Percentiles rank a stretch among this genome's conserved stretches.
Evolutionary conservation across 768 basidiomycete genomes (phyloP).

Genomic region (Sporobolomyces phaffii): DNA sequence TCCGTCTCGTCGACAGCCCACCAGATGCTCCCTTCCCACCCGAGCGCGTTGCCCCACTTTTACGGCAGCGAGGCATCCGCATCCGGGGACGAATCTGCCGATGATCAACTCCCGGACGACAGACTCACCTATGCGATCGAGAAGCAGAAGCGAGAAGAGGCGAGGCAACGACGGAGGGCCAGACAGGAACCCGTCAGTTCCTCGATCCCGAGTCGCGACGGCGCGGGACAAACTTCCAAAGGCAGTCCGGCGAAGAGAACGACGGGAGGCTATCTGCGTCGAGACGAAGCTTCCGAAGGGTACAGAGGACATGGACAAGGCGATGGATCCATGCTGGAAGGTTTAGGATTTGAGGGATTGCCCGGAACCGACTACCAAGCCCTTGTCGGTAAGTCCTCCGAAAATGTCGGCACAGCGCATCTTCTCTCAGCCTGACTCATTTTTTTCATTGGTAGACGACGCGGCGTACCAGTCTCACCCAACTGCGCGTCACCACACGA

Average conservation of each 20-base stretch:
- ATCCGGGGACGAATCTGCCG: slow-evolving; percentile 12
- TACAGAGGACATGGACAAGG: not conserved
- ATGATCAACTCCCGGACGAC: not conserved
- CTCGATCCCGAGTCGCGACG: not conserved
- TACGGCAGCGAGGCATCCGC: slow-evolving; percentile 21
- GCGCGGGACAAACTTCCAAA: not conserved
- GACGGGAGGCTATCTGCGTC: not conserved
- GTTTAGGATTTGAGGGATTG: slow-evolving; percentile 14
- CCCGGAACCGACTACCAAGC: not conserved
- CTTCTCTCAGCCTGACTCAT: no score
- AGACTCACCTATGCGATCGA: not conserved
- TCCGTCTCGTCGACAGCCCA: not conserved
- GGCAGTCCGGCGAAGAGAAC: not conserved
- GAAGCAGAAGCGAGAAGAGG: not conserved
- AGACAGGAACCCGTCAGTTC: not conserved
- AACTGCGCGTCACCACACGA: not conserved
- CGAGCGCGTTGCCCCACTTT: not conserved
- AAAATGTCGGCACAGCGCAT: not conserved
- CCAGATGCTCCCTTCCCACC: slow-evolving; percentile 16
- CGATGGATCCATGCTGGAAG: not conserved
- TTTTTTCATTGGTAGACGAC: not conserved
- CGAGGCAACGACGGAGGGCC: not conserved
- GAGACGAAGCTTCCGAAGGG: not conserved
- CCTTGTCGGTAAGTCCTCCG: not conserved
- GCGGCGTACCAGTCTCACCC: not conserved